A percentile compares a stretch with the other conserved stretches of the same genome.
phyloP scores from a whole-genome alignment of 2,329 filamentous ascomycete genomes.

The Colletotrichum lupini region DNA sequence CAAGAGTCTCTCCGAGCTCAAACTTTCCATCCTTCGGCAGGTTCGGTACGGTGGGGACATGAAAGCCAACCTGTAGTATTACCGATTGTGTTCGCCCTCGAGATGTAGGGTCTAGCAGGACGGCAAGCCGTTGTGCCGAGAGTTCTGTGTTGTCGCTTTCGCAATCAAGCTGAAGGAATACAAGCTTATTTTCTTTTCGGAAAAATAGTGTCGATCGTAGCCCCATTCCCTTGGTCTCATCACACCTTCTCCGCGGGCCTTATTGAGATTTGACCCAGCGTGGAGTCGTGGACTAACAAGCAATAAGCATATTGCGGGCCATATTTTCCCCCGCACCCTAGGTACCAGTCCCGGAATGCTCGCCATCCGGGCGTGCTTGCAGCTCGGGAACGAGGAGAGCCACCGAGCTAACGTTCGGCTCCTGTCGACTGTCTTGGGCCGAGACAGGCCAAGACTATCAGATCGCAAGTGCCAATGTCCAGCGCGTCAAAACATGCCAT shows the following conservation, averaged over 20 bases:
- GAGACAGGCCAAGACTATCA: slow-evolving; percentile 1
- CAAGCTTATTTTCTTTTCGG: not conserved
- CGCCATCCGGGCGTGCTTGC: not conserved
- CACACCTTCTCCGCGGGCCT: not conserved
- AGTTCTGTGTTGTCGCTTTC: not conserved
- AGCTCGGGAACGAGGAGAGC: slow-evolving; percentile 4
- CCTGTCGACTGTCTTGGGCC: not conserved
- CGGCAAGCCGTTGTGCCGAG: not conserved
- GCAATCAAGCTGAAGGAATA: not conserved
- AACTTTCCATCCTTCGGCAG: slow-evolving; percentile 46
- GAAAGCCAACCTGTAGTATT: slow-evolving; percentile 43
- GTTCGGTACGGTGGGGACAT: slow-evolving; percentile 47
- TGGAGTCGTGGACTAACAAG: not conserved
- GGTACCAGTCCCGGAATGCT: slow-evolving; percentile 6
- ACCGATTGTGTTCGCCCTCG: not conserved
- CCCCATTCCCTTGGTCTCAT: not conserved
- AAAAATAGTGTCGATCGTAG: not conserved
- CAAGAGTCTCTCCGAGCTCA: slow-evolving; percentile 51
- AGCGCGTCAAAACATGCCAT: not conserved
- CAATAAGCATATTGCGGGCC: not conserved
- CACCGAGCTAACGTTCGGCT: slow-evolving; percentile 11
- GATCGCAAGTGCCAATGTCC: not conserved
- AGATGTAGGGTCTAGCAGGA: not conserved
- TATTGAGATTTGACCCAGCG: not conserved
- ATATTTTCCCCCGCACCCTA: not conserved